Evolutionary conservation across 805 yeast species (phyloP).

Genomic region (Teunomyces gatunensis): DNA sequence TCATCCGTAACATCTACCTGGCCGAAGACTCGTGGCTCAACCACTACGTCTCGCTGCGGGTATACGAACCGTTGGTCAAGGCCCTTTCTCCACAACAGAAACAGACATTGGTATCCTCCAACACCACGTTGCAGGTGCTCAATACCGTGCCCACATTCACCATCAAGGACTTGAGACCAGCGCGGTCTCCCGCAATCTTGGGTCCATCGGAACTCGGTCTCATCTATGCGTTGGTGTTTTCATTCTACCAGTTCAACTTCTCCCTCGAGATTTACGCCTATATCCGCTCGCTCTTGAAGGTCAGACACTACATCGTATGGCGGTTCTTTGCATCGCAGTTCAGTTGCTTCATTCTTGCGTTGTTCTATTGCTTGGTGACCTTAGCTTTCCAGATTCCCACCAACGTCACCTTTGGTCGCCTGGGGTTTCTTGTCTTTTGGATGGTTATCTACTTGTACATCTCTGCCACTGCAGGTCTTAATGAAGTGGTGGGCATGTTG

Average conservation of each 20-base stretch:
- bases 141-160: slow-evolving; percentile 22
- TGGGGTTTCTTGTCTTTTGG: slow-evolving; percentile 36
- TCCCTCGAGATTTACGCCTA: slow-evolving; percentile 22
- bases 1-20: slow-evolving; percentile 24
- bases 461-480: slow-evolving; percentile 26
- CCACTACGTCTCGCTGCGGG: slow-evolving; percentile 16
- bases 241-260: slow-evolving; percentile 36
- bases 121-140: slow-evolving; percentile 16
- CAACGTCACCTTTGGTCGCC: slow-evolving; percentile 23
- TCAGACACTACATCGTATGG: slow-evolving; percentile 25
- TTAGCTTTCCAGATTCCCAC: slow-evolving; percentile 30
- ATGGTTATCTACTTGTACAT: slow-evolving; percentile 27
- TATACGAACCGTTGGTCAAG: slow-evolving; percentile 17
- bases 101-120: slow-evolving; percentile 9
- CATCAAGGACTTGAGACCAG: slow-evolving; percentile 20
- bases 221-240: slow-evolving; percentile 30
- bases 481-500: slow-evolving; percentile 23
- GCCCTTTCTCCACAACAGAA: slow-evolving; percentile 14
- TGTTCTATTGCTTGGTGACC: slow-evolving; percentile 29
- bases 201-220: slow-evolving; percentile 35
- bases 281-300: slow-evolving; percentile 19
- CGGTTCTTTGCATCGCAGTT: slow-evolving; percentile 29
- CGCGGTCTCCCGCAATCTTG: slow-evolving; percentile 19
- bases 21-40: slow-evolving; percentile 21
- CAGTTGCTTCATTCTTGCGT: slow-evolving; percentile 25